Conservation (phyloP, 768 basidiomycete species). For the Phlegmacium glaucopus region DNA sequence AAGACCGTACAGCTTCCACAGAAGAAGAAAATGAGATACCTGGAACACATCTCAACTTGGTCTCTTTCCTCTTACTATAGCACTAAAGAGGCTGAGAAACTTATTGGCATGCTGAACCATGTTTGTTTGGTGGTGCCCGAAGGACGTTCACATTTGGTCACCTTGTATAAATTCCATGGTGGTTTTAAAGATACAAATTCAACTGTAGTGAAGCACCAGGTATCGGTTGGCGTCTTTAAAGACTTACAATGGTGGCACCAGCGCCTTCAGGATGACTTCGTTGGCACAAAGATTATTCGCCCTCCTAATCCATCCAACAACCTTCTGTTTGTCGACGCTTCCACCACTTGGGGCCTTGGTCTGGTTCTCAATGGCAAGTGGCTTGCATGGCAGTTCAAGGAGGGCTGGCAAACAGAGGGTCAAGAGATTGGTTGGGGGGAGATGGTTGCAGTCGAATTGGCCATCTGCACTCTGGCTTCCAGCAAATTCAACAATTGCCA, state of each 20-base stretch:
- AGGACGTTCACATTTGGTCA: slow-evolving; percentile 26
- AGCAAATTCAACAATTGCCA: slow-evolving; percentile 2
- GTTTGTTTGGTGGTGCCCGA: slow-evolving; percentile 21
- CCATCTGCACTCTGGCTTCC: slow-evolving; percentile 1
- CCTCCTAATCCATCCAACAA: slow-evolving; percentile 7
- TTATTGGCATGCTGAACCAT: slow-evolving; percentile 36
- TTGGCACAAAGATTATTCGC: too few species aligned
- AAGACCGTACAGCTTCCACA: slow-evolving; percentile 18
- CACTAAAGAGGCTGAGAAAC: slow-evolving; percentile 17
- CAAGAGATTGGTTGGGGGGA: slow-evolving; percentile 28
- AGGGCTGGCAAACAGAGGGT: slow-evolving; percentile 11
- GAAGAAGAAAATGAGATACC: slow-evolving; percentile 11
- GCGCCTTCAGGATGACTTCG: slow-evolving; percentile 6
- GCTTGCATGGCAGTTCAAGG: slow-evolving; percentile 23
- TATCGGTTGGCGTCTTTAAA: slow-evolving; percentile 9
- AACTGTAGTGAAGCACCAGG: not conserved
- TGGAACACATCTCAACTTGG: not conserved
- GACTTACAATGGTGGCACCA: slow-evolving; percentile 27
- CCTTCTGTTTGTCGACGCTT: slow-evolving; percentile 32
- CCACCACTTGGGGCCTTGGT: slow-evolving; percentile 38
- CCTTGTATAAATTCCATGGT: slow-evolving; percentile 26
- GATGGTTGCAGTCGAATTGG: slow-evolving; percentile 26
- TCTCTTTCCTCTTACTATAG: slow-evolving; percentile 15
- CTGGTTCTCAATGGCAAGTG: slow-evolving; percentile 24
- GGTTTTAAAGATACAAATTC: slow-evolving; percentile 19